Conservation (phyloP, 306 rosid species). For the Mimosa bimucronata region DNA sequence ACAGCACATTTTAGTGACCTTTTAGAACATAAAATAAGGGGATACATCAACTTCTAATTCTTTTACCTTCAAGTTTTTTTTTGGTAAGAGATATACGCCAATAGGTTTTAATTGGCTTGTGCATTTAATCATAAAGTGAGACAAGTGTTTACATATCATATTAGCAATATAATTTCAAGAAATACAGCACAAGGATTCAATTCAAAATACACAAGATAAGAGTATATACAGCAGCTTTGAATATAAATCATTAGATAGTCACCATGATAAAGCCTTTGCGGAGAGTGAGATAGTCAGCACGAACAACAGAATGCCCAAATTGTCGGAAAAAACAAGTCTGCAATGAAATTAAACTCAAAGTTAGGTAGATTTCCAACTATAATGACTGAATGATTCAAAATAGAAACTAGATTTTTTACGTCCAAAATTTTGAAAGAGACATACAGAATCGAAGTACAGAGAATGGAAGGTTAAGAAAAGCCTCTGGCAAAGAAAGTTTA, state of each 20-base stretch:
- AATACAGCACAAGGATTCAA: conserved; percentile 20
- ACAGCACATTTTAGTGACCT: conserved; percentile 12
- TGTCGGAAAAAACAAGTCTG: conserved; percentile 95
- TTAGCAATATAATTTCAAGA: neutral
- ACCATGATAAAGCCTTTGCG: conserved; percentile 97
- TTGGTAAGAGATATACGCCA: conserved; percentile 4
- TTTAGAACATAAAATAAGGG: conserved; percentile 11
- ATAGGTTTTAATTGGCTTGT: conserved; percentile 5
- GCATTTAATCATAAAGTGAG: conserved; percentile 19
- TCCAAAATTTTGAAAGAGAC: conserved; percentile 24
- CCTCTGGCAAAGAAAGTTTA: conserved; percentile 8
- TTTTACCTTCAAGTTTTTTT: neutral
- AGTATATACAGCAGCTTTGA: conserved; percentile 16
- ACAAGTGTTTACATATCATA: conserved; percentile 10
- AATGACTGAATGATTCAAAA: conserved; percentile 13
- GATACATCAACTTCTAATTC: neutral
- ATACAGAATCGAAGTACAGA: neutral
- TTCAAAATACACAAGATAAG: conserved; percentile 9
- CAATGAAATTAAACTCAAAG: conserved; percentile 35
- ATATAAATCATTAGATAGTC: conserved; percentile 24
- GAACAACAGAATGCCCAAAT: conserved; percentile 85
- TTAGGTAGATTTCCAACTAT: conserved; percentile 28
- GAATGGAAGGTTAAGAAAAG: neutral
- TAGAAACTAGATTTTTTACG: conserved; percentile 31
- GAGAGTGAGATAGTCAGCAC: conserved; percentile 84